Percentiles rank a stretch among this genome's conserved stretches.
Evolutionary conservation across 495 filamentous ascomycete species (phyloP).

Genomic region (Letharia columbiana): DNA sequence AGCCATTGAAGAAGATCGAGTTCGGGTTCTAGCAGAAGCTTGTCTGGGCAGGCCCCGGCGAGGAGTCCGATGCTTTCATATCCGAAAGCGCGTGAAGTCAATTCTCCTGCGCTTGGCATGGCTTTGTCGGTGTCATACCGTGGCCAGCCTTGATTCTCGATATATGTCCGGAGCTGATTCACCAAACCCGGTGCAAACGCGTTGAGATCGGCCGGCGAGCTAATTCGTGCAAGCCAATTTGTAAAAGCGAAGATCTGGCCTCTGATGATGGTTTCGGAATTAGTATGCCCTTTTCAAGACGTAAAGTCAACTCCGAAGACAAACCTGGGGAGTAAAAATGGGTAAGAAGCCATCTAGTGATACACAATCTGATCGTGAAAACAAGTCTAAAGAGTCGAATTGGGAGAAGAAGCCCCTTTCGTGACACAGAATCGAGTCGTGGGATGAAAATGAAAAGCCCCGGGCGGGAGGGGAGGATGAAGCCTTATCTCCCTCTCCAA

Average conservation of each 20-base stretch:
- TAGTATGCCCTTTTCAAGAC: background rate
- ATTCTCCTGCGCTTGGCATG: slow-evolving; percentile 40
- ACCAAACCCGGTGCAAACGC: slow-evolving; percentile 64
- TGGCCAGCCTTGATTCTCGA: slow-evolving; percentile 79
- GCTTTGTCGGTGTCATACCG: slow-evolving; percentile 43
- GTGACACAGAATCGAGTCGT: background rate
- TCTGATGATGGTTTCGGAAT: background rate
- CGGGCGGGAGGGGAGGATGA: too few species aligned
- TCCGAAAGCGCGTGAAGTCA: slow-evolving; percentile 60
- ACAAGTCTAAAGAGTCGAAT: background rate
- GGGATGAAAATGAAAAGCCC: background rate
- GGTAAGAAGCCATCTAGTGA: background rate
- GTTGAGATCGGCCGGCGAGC: slow-evolving; percentile 47
- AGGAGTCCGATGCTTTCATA: slow-evolving; percentile 83
- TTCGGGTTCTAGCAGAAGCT: slow-evolving; percentile 44
- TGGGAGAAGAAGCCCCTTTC: background rate
- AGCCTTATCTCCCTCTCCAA: background rate
- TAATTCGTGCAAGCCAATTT: slow-evolving; percentile 77
- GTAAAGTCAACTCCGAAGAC: background rate
- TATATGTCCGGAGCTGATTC: slow-evolving; percentile 59
- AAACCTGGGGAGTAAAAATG: background rate
- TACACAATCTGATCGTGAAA: too few species aligned
- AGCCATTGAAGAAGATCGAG: slow-evolving; percentile 65
- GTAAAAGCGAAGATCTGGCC: slow-evolving; percentile 82
- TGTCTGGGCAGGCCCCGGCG: slow-evolving; percentile 39